A percentile compares a stretch with the other conserved stretches of the same genome.
phyloP scores from a whole-genome alignment of 1,284 basidiomycete genomes.

The Ceraceosorus guamensis region DNA sequence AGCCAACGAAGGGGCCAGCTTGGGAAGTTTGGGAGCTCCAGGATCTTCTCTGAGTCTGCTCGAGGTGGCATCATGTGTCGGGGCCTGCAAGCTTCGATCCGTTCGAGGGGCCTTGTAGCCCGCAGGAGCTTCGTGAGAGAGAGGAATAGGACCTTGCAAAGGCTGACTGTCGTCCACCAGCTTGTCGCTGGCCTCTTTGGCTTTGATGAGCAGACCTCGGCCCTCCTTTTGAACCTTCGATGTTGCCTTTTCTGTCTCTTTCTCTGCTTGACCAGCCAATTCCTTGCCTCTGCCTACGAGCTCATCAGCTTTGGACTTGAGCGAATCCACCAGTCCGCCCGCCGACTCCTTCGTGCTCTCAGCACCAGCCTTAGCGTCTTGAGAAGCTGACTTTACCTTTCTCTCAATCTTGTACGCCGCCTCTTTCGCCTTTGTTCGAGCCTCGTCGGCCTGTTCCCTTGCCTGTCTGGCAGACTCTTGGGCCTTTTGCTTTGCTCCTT shows the following conservation, averaged over 20 bases:
- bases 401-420: conserved; percentile 46
- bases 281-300: conserved; percentile 29
- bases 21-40: conserved; percentile 53
- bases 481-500: too few species aligned
- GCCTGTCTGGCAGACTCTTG: conserved; percentile 24
- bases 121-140: conserved; percentile 32
- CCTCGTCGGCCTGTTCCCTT: conserved; percentile 18
- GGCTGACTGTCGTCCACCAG: conserved; percentile 23
- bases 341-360: conserved; percentile 29
- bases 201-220: conserved; percentile 24
- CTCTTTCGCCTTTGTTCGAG: conserved; percentile 28
- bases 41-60: conserved; percentile 38
- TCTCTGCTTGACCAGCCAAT: conserved; percentile 42
- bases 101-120: conserved; percentile 22
- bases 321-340: conserved; percentile 15
- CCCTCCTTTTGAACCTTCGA: conserved; percentile 26
- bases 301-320: conserved; percentile 29
- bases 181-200: conserved; percentile 53
- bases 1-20: conserved; percentile 72
- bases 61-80: conserved; percentile 14
- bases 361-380: conserved; percentile 12
- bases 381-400: conserved; percentile 11
- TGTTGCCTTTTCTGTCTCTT: conserved; percentile 41
- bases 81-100: conserved; percentile 38
- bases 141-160: too few species aligned